These are phyloP conservation scores for Artemisia annua DNA, from an alignment of 129 eudicot genomes.

Conservation along the genomic window DNA sequence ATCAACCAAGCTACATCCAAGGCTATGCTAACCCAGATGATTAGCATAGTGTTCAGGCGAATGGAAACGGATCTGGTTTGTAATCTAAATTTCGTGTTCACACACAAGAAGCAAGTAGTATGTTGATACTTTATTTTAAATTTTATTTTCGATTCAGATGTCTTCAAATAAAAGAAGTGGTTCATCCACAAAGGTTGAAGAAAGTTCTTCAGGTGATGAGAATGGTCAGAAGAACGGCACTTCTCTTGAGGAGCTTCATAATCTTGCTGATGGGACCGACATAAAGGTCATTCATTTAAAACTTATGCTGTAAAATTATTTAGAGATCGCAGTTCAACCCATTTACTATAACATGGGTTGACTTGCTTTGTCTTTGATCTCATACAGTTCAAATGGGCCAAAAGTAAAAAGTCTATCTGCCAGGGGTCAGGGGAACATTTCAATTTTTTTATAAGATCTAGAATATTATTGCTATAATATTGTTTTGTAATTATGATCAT, in stretches of 20 bases:
- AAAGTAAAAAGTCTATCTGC: not conserved
- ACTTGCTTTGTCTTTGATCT: not conserved
- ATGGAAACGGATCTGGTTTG: slow-evolving; percentile 92
- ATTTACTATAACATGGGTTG: not conserved
- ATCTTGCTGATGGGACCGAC: slow-evolving; percentile 91
- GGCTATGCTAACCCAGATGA: slow-evolving; percentile 99
- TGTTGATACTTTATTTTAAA: slow-evolving; percentile 11
- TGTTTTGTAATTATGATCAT: not conserved
- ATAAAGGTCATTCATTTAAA: slow-evolving; percentile 58
- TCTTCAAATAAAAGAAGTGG: slow-evolving; percentile 41
- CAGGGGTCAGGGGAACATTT: not conserved
- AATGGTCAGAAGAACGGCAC: slow-evolving; percentile 52
- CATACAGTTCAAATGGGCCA: not conserved
- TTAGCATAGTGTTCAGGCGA: slow-evolving; percentile 87
- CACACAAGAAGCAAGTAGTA: slow-evolving; percentile 2
- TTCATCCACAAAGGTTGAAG: slow-evolving; percentile 46
- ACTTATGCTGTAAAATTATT: not conserved
- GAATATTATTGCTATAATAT: not conserved
- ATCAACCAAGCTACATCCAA: slow-evolving; percentile 98
- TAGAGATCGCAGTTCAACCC: not conserved
- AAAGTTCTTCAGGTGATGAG: slow-evolving; percentile 45
- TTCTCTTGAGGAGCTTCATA: slow-evolving; percentile 85
- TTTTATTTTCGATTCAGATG: slow-evolving; percentile 35
- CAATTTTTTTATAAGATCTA: not conserved
- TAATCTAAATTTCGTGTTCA: slow-evolving; percentile 17